These are phyloP conservation scores for Gyrodon lividus DNA, from an alignment of 768 basidiomycete genomes.

Conservation along the genomic window DNA sequence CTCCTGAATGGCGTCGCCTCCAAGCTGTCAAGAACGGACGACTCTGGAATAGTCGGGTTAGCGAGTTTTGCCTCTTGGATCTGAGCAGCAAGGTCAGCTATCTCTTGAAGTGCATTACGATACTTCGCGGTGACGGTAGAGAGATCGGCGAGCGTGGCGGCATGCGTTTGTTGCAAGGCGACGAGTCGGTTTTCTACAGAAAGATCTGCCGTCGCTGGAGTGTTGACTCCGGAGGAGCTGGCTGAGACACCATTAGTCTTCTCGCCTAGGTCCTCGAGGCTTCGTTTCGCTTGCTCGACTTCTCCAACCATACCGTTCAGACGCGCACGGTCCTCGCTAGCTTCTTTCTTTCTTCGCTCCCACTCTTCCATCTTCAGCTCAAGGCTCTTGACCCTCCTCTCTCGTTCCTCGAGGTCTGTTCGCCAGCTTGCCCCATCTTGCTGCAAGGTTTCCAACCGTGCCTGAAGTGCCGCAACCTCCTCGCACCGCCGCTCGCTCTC, in stretches of 20 bases:
- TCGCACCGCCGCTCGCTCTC: slow-evolving; percentile 74
- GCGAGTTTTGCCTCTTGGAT: slow-evolving; percentile 82
- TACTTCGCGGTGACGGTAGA: slow-evolving; percentile 80
- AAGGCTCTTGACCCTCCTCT: slow-evolving; percentile 70
- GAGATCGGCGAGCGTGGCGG: slow-evolving; percentile 76
- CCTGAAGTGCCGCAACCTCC: slow-evolving; percentile 69
- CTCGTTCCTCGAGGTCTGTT: slow-evolving; percentile 80
- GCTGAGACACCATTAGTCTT: slow-evolving; percentile 31
- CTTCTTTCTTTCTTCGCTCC: slow-evolving; percentile 68
- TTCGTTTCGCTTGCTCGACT: slow-evolving; percentile 68
- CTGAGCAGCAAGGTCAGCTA: slow-evolving; percentile 90
- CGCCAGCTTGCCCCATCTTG: slow-evolving; percentile 81
- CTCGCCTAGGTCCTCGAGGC: slow-evolving; percentile 49
- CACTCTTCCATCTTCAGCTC: slow-evolving; percentile 80
- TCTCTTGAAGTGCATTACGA: slow-evolving; percentile 84
- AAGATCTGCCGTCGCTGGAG: slow-evolving; percentile 35
- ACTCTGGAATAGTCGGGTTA: slow-evolving; percentile 44
- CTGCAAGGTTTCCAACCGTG: slow-evolving; percentile 65
- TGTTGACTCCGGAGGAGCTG: slow-evolving; percentile 27
- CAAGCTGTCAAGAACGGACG: slow-evolving; percentile 36
- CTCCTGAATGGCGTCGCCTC: slow-evolving; percentile 51
- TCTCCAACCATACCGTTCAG: slow-evolving; percentile 67
- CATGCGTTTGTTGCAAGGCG: slow-evolving; percentile 78
- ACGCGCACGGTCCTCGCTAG: slow-evolving; percentile 62
- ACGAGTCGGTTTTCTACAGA: slow-evolving; percentile 61